Evolutionary conservation across 2,329 filamentous ascomycete genomes (phyloP).

Genomic region (Monosporascus sp.): DNA sequence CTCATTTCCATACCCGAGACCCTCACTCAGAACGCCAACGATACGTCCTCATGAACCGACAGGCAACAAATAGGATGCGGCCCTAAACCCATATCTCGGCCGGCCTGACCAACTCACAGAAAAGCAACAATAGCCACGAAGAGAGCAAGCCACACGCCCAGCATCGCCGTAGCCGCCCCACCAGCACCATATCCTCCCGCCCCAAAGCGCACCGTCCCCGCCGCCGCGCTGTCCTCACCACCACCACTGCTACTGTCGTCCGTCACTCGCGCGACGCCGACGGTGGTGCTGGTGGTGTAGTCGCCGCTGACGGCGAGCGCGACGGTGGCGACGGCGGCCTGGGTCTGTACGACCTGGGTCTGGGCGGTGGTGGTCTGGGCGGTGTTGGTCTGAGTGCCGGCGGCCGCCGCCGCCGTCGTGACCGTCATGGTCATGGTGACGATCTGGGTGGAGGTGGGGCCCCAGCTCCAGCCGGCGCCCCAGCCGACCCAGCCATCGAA

Average conservation of each 20-base stretch:
- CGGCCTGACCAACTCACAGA: not conserved
- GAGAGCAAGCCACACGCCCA: not conserved
- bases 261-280: constrained; percentile 11
- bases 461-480: constrained; percentile 36
- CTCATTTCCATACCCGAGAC: too few relatives aligned
- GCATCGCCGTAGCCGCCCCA: not conserved
- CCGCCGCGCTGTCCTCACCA: not conserved
- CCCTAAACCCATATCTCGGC: not conserved
- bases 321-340: constrained; percentile 22
- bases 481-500: constrained; percentile 35
- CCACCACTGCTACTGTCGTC: constrained; percentile 6
- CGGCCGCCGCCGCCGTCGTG: constrained; percentile 2
- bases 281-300: constrained; percentile 23
- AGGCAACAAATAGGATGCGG: not conserved
- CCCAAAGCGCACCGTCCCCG: too few relatives aligned
- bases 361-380: too few relatives aligned
- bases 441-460: constrained; percentile 27
- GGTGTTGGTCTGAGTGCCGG: constrained; percentile 17
- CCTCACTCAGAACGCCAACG: too few relatives aligned
- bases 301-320: constrained; percentile 28
- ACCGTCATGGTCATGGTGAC: constrained; percentile 28
- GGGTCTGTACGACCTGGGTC: constrained; percentile 7
- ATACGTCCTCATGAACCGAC: too few relatives aligned
- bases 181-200: not conserved
- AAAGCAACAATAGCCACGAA: not conserved